Conservation (phyloP, 306 rosid species). For the Pueraria montana region DNA sequence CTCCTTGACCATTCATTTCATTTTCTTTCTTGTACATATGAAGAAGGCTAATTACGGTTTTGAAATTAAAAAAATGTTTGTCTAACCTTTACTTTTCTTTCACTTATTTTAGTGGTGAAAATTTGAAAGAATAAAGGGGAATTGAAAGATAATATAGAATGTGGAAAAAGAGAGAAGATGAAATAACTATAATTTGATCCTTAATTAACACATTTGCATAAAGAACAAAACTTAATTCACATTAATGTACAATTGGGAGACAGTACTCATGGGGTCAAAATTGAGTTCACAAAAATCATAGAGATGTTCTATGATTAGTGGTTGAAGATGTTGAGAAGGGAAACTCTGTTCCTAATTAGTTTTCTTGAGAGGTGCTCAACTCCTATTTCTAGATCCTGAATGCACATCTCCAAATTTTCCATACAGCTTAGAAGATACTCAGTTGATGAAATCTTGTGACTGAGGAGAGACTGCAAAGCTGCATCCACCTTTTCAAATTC, state of each 20-base stretch:
- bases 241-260: slow-evolving; percentile 35
- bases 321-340: slow-evolving; percentile 47
- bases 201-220: background rate
- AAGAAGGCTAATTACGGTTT: background rate
- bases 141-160: slow-evolving; percentile 5
- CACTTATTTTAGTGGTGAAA: background rate
- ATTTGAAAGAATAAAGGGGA: background rate
- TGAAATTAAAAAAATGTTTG: background rate
- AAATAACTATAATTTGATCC: slow-evolving; percentile 4
- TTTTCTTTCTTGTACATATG: background rate
- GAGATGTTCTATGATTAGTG: background rate
- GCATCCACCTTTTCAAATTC: slow-evolving; percentile 45
- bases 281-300: background rate
- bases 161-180: background rate
- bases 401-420: slow-evolving; percentile 38
- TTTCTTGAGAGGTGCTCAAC: slow-evolving; percentile 38
- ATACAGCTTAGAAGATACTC: background rate
- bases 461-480: slow-evolving; percentile 12
- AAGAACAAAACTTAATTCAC: slow-evolving; percentile 6
- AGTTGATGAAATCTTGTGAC: slow-evolving; percentile 6
- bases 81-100: background rate
- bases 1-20: background rate
- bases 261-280: background rate
- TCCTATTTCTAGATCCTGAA: slow-evolving; percentile 44
- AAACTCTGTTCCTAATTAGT: slow-evolving; percentile 38